A percentile compares a stretch with the other conserved stretches of the same genome.
Evolutionary conservation across 2,329 filamentous ascomycete genomes (phyloP).

Genomic region (Fusarium torulosum): DNA sequence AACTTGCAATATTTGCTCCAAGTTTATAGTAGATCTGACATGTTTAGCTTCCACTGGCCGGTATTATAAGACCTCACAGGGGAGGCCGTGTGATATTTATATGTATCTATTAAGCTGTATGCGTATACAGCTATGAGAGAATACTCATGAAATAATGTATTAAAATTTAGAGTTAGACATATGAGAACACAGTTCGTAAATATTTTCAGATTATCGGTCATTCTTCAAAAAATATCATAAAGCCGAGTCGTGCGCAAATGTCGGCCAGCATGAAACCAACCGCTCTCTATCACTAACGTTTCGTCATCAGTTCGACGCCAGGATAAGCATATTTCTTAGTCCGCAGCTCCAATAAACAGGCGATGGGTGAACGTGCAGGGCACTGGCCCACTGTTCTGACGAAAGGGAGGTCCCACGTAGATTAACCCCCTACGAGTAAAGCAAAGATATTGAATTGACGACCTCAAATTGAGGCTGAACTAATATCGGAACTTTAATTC

Average conservation of each 20-base stretch:
- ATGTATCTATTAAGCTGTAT: too few species aligned
- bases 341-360: constrained; percentile 1
- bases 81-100: too few species aligned
- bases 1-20: too few species aligned
- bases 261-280: not conserved
- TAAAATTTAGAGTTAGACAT: too few species aligned
- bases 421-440: not conserved
- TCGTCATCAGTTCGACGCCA: not conserved
- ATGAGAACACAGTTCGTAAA: not conserved
- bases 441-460: accelerated
- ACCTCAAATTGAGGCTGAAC: not conserved
- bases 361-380: not conserved
- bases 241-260: not conserved
- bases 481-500: not conserved
- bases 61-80: too few species aligned
- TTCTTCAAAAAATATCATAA: accelerated
- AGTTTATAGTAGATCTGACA: too few species aligned
- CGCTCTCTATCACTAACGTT: not conserved
- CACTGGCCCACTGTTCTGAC: not conserved
- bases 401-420: not conserved
- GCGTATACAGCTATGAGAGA: too few species aligned
- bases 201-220: too few species aligned
- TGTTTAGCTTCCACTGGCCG: too few species aligned
- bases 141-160: too few species aligned
- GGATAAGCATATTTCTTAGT: constrained; percentile 11